Base-by-base conservation (phyloP, 2,329 filamentous ascomycete genomes). In the Cercospora sesami region DNA sequence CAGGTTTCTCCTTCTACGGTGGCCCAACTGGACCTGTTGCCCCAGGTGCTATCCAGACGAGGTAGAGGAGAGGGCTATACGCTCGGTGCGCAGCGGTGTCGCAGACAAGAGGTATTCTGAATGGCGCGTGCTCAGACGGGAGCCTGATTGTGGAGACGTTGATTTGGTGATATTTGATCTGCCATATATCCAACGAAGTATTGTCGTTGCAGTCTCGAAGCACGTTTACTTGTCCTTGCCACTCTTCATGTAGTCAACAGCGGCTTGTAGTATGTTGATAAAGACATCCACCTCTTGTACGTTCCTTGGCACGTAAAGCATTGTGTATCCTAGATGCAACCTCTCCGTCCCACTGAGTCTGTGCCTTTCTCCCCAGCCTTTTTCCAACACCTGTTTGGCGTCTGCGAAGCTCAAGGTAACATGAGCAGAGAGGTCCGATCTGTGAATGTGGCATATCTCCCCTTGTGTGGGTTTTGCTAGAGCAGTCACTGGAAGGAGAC, bases 1-100 rank as follows among this genome's bases (percentile, higher is more conserved):
- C 75, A 10, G 74, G 74, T 7, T 73, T 76, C 66, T 68, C 68
- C 9, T 60, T 75, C 14, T 77, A 77, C 48, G 75, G 75, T 31
- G 75, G 75, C 1, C 75, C 75, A 5, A 74, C 67, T 58, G 75
- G 65, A 9, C 67, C 74, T 6, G 72, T 75, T 12, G 75, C 75
- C 4, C 67, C 71, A 33, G 74, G 74, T 36, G 73, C 74, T 5
- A 75, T 77, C 36, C 73, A 75, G 66, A 65, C 65, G 21, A 48
- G 60, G 36, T 62, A 48, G 39, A 31, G 23, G 39, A 26, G 7
- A 55, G 5, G 48, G 26, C 1, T 21, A 10, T 1, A 16, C 21
- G 23, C 12, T 42, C 36, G 36, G 36, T 5, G 23, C 5, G 28
- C 26, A 21, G 6, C 5, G 14, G n/a, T 9, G 55, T 28, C n/a